Evolutionary conservation across 768 basidiomycete genomes (phyloP).

Genomic region (Boletus rubroflammeus): DNA sequence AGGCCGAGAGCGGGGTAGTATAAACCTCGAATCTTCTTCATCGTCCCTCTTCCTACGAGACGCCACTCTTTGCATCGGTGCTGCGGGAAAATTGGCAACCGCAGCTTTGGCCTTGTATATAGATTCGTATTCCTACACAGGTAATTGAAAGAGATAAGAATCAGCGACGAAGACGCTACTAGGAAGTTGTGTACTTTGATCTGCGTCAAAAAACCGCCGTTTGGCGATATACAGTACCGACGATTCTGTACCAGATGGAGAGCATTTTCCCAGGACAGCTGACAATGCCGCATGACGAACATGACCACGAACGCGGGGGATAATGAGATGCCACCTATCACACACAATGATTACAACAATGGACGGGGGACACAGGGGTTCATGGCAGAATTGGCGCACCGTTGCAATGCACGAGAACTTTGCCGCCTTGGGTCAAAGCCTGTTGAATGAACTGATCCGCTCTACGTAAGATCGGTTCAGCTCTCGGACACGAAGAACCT

Average conservation of each 20-base stretch:
- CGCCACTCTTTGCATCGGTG: conserved; percentile 39
- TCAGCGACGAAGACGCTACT: not conserved
- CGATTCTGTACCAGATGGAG: conserved; percentile 86
- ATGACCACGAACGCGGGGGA: conserved; percentile 89
- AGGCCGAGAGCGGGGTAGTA: not conserved
- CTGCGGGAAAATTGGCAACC: conserved; percentile 54
- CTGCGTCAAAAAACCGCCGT: conserved; percentile 87
- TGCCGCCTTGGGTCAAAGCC: conserved; percentile 56
- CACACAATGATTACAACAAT: not conserved
- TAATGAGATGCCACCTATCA: conserved; percentile 76
- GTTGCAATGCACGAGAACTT: conserved; percentile 87
- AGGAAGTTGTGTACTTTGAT: conserved; percentile 60
- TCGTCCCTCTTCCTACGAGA: conserved; percentile 68
- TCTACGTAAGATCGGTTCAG: conserved; percentile 35
- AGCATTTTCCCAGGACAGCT: conserved; percentile 83
- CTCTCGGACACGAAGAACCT: not conserved
- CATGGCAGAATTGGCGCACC: conserved; percentile 41
- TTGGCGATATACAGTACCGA: conserved; percentile 91
- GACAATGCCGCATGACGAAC: conserved; percentile 87
- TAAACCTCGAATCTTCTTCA: conserved; percentile 55
- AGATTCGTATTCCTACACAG: conserved; percentile 80
- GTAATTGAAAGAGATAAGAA: not conserved
- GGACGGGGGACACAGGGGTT: not conserved
- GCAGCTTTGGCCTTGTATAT: conserved; percentile 81
- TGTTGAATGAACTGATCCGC: conserved; percentile 74